These are phyloP conservation scores for Coffea canephora DNA, from an alignment of 257 asterid genomes.

Conservation along the genomic window DNA sequence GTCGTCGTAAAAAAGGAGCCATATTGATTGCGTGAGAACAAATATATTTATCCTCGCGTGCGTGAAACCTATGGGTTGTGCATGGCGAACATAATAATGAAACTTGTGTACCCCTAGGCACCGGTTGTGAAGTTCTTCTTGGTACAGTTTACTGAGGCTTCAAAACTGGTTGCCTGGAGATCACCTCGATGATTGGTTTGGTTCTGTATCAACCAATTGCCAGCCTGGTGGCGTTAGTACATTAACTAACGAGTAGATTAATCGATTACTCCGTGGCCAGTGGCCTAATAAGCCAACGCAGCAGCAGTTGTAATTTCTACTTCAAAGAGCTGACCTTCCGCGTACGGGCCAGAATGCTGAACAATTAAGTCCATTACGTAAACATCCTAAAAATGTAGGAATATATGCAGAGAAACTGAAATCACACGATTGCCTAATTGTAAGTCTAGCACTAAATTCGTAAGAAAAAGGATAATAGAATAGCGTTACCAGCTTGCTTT, in stretches of 20 bases:
- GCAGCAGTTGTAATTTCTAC: background rate
- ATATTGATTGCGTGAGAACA: conserved; percentile 3
- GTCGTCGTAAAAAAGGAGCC: background rate
- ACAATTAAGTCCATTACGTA: background rate
- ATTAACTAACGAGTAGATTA: no score
- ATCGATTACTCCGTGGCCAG: no score
- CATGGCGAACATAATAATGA: background rate
- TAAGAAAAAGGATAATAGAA: no score
- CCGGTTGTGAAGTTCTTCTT: background rate
- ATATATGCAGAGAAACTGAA: background rate
- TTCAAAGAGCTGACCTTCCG: background rate
- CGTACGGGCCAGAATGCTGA: background rate
- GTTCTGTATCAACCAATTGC: background rate
- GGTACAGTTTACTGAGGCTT: no score
- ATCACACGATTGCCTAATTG: background rate
- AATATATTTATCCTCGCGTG: background rate
- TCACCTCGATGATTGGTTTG: no score
- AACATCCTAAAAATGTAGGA: background rate
- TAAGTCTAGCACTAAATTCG: background rate
- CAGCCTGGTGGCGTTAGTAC: no score
- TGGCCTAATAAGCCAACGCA: background rate
- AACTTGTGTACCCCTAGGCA: background rate
- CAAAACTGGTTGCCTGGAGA: no score
- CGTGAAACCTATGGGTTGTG: background rate
- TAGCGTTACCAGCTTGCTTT: background rate